Evolutionary conservation across 768 basidiomycete species (phyloP), one percentile per base, ranked within the genome.

Genomic region (Trametes cinnabarina): DNA sequence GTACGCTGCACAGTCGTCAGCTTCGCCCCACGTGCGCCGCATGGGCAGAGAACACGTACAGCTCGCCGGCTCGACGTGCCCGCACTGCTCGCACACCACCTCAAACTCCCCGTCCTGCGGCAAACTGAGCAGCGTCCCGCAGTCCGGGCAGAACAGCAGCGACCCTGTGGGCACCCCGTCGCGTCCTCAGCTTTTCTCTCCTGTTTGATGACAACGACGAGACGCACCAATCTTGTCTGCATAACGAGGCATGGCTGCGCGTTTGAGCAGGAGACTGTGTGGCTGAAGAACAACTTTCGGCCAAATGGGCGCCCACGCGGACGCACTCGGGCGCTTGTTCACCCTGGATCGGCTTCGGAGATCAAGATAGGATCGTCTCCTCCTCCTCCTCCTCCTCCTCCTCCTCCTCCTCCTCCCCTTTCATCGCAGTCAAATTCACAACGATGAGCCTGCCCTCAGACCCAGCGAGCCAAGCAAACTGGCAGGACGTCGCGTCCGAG

Each of bases 111-210:
- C 85, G 43, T 87, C 88, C 65, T 76, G 76, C 0, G 97, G 97
- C 20, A 94, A 74, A 62, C 87, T 83, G 14, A 98, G 85, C 35
- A 99, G 77, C 1, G 92, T 96, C 14, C 94, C 94, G 64, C 97
- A 99, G 58, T 85, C 79, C 1, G 93, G 92, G 74, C 97, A 99
- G 75, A 99, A 98, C 39, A 98, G 77, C 23, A 98, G 78, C 1
- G 94, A 95, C 51, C 96, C 97, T 89, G 66, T 12, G n/a, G n/a
- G n/a, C n/a, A n/a, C n/a, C 51, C 4, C 35, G 44, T 57, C 34
- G 41, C 17, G n/a, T 8, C 10, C 52, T 19, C 26, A 51, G 35
- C 14, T 25, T 26, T 51, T 4, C 49, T 22, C 20, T 22, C 40
- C 57, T 12, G 11, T 10, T n/a, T n/a, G n/a, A 32, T 32, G 30